A percentile compares a stretch with the other conserved stretches of the same genome.
These are phyloP conservation scores for Solanum chiquidenum DNA, from an alignment of 257 asterid species.

Conservation along the genomic window DNA sequence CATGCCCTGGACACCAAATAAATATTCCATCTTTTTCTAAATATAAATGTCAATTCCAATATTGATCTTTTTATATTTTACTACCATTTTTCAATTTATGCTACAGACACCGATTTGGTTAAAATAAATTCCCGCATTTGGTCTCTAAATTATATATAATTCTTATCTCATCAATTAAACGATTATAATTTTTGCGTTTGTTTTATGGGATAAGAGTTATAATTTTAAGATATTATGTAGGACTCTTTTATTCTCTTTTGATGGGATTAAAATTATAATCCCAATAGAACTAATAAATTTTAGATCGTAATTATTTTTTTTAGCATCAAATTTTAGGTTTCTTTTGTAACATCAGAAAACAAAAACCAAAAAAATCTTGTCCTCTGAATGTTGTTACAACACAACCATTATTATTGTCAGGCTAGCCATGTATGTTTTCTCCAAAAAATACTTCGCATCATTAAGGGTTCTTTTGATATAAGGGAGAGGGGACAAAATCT, in stretches of 20 bases:
- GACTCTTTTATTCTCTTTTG: background rate
- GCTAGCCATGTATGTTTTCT: background rate
- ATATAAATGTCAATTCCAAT: background rate
- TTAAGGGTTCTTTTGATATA: background rate
- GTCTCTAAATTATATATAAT: background rate
- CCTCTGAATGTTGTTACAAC: background rate
- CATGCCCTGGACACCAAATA: background rate
- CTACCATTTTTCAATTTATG: background rate
- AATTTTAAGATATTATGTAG: background rate
- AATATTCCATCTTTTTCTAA: background rate
- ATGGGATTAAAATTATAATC: background rate
- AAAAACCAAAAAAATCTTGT: background rate
- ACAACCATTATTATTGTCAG: background rate
- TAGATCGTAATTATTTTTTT: background rate
- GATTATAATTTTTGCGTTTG: background rate
- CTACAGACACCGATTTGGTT: background rate
- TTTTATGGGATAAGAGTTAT: background rate
- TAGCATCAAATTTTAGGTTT: background rate
- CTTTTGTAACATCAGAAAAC: background rate
- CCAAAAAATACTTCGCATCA: background rate
- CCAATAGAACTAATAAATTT: background rate
- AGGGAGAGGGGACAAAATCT: background rate
- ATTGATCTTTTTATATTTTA: background rate
- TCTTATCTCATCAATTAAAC: background rate
- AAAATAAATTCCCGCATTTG: background rate